Evolutionary conservation across 1,139 yeast species (phyloP), one percentile per base, ranked within the genome.

Genomic region (Taphrina populina): DNA sequence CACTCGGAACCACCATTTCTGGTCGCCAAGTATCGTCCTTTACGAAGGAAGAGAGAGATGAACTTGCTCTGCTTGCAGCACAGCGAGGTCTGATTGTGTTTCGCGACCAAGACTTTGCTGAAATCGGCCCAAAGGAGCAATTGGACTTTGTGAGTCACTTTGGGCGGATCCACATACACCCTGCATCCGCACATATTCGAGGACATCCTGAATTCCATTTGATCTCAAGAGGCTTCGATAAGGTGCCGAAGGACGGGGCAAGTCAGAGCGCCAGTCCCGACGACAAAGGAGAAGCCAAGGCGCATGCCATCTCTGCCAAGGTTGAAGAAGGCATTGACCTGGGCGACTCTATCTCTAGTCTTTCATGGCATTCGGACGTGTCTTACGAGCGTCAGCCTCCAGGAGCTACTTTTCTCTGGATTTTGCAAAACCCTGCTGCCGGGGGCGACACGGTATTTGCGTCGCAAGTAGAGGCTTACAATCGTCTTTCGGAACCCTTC

Each of bases 1-100:
- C 80, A 66, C 71, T 84, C 56, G 90, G 90, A 13, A 73, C 83
- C 23, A 86, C 80, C 66, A 71, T 83, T 35, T 66, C 65, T 19
- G 85, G 85, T 19, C 70, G 83, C 40, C 85, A 82, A 65, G 70
- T 83, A 53, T 77, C 83, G 1, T 66, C 75, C 59, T 71, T 83
- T 57, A 68, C 71, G 47, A 75, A 75, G 52, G 72, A 69, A 10
- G 86, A 77, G 40, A 80, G 77, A 65, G 79, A 82, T 66, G 88
- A 83, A 63, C 73, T 83, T 59, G 86, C 88, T 1, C 71, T 80
- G 43, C 72, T 75, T 36, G 83, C 79, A 45, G 87, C 83, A 24
- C 78, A 80, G 67, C 75, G 84, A 62, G 88, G 88, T 53, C 82
- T 82, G 49, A 80, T 80, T 36, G 77, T 81, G 1, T 82, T 83